Base-by-base conservation (phyloP, 2,329 filamentous ascomycete species). In the Alternaria tenuissima region DNA sequence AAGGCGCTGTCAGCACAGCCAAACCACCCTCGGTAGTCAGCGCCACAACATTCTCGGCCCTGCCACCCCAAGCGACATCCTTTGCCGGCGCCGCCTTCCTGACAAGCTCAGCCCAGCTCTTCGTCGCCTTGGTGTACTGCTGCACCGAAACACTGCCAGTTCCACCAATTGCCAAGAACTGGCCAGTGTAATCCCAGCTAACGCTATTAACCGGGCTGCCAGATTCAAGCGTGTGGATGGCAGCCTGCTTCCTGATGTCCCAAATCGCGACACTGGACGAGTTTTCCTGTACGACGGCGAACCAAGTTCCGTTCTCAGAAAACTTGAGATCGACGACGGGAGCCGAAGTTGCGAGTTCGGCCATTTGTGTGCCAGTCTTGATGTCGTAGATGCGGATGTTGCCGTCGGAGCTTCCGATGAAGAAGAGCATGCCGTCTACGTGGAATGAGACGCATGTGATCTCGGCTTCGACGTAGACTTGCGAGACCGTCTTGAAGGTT, bases 281-380 rank as follows among this genome's bases (percentile, higher is more conserved):
- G 30, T 88, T 89, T 78, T 93, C 89, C 59, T 90, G 88, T 7
- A 90, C 89, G 5, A 93, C 91, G 1, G 94, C 94, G 65, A 99
- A 89, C 92, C 94, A 98, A 71, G 92, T 97, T 24, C 95, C 95
- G 70, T 99, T 99, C 79, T 99, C 95, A 0, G 94, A 97, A 80
- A 99, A 99, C 59, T 87, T 85, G 41, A 99, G 81, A 11, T 88
- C 87, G 70, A 91, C 88, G 3, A 97, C 86, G 0, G 93, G 88
- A 0, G 88, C 88, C 24, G 79, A 75, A 61, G 83, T 79, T 7
- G 84, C 82, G 78, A 96, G 97, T 56, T 87, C 88, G 28, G 92
- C 92, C 28, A 92, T 92, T 66, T 88, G 86, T 61, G 89, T 87
- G 38, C 93, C 90, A 0, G 87, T 91, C 78, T 91, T 94, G 68